phyloP scores from a whole-genome alignment of 305 asterid genomes.

The Fraxinus floribunda region DNA sequence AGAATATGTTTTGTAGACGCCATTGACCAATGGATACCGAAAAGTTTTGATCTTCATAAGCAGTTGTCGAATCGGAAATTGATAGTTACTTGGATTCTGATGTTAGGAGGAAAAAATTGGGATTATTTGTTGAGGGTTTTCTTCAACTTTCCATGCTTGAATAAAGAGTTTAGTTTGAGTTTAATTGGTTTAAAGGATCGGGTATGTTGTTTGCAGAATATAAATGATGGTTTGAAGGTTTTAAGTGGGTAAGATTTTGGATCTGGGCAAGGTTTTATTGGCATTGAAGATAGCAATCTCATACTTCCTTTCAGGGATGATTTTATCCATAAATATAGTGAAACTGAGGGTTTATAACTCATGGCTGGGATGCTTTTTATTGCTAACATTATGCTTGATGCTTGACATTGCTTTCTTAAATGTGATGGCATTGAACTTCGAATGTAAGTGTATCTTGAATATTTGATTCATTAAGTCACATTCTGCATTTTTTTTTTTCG shows the following conservation, averaged over 20 bases:
- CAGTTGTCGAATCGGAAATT: constrained; percentile 16
- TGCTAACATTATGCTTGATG: not conserved
- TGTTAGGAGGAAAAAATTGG: not conserved
- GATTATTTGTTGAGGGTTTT: not conserved
- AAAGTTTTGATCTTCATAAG: constrained; percentile 25
- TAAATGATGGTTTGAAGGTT: not conserved
- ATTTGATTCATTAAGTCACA: not conserved
- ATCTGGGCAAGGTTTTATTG: constrained; percentile 13
- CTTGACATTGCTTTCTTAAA: not conserved
- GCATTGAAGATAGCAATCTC: not conserved
- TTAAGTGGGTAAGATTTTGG: not conserved
- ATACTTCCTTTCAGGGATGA: not conserved
- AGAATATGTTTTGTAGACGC: not conserved
- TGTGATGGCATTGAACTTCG: not conserved
- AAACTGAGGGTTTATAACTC: not conserved
- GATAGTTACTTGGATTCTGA: constrained; percentile 18
- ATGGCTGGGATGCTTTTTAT: not conserved
- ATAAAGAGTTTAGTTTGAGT: not conserved
- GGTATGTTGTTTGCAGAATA: not conserved
- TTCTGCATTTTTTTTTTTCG: not conserved
- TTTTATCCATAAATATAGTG: not conserved
- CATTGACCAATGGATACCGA: not conserved
- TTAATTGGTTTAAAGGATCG: not conserved
- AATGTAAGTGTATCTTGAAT: not conserved
- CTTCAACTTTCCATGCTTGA: not conserved